Evolutionary conservation across 768 basidiomycete genomes (phyloP).

Genomic region (Russula griseocarnosa): DNA sequence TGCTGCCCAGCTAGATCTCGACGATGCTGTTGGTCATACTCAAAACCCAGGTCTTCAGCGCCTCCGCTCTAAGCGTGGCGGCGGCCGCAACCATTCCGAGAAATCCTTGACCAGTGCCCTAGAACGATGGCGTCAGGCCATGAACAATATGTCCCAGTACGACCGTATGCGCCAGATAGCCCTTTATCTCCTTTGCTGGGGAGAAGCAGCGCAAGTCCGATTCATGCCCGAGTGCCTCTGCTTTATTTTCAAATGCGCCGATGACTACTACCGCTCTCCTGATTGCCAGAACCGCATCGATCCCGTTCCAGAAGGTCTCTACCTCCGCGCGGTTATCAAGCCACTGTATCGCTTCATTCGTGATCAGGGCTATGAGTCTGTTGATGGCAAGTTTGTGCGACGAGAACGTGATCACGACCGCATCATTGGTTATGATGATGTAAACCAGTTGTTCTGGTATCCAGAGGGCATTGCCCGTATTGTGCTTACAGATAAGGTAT

Average conservation of each 20-base stretch:
- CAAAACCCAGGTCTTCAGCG: constrained; percentile 90
- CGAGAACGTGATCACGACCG: constrained; percentile 89
- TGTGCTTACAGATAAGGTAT: constrained; percentile 82
- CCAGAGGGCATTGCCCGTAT: constrained; percentile 97
- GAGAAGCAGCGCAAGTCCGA: constrained; percentile 95
- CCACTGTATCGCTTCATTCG: constrained; percentile 95
- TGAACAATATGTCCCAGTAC: constrained; percentile 99
- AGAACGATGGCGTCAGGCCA: constrained; percentile 93
- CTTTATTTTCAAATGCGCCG: constrained; percentile 99
- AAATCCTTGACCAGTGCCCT: constrained; percentile 78
- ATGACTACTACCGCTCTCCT: constrained; percentile 98
- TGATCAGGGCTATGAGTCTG: constrained; percentile 95
- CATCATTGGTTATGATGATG: constrained; percentile 98
- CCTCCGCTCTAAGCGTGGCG: constrained; percentile 58
- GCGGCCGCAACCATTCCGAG: constrained; percentile 53
- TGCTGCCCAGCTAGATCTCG: constrained; percentile 96
- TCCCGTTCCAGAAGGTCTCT: constrained; percentile 92
- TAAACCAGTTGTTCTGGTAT: constrained; percentile 99
- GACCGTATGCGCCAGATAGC: constrained; percentile 96
- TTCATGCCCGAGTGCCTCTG: constrained; percentile 96
- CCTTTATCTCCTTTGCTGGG: constrained; percentile 93
- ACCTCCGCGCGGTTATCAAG: constrained; percentile 84
- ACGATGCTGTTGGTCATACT: constrained; percentile 89
- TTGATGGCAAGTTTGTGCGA: constrained; percentile 91
- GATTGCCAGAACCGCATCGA: constrained; percentile 93